Evolutionary conservation across 2,329 filamentous ascomycete genomes (phyloP), one percentile per base, ranked within the genome.

Genomic region (Talaromyces sp.): DNA sequence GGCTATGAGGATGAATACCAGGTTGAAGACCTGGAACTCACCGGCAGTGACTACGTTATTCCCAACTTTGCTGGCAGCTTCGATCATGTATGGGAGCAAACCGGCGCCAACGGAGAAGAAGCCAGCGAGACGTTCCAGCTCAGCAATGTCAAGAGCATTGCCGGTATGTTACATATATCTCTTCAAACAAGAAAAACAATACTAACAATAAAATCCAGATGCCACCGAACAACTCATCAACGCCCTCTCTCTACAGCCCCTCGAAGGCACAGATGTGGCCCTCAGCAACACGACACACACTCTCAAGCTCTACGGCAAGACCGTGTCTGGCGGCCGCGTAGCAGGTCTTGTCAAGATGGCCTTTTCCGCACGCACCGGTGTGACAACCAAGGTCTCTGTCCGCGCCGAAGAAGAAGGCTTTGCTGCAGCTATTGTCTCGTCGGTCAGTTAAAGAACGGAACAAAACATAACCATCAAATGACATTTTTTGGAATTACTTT

Each of bases 1-100:
- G 94, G 94, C 52, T 97, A 97, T 74, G 93, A 97, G 57, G 94
- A 99, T 70, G 94, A 99, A 78, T 99, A 99, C 72, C 91, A 97
- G 78, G 89, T 97, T 62, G 91, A 94, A 63, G 92, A 97, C 72
- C 86, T 97, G 63, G 92, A 97, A 63, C 85, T 99, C 62, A 84
- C 86, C 19, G 94, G 93, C 61, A 92, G 91, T 66, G 94, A 99
- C 75, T 99, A 97, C 76, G 87, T 99, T 63, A 84, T 96, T 54
- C 94, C 94, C 21, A 88, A 91, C 1, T 99, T 96, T 75, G 92
- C 92, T 19, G 90, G 92, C 73, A 96, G 91, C 81, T 99, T 97
- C 74, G 91, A 90, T 72, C 91, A 96, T 70, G 85, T 97, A 54
- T 99, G 93, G 93, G 91, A 96, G 75, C 91, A 96, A 76, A 86